phyloP scores from a whole-genome alignment of 2,329 filamentous ascomycete genomes.

The Plectosphaerella plurivora region DNA sequence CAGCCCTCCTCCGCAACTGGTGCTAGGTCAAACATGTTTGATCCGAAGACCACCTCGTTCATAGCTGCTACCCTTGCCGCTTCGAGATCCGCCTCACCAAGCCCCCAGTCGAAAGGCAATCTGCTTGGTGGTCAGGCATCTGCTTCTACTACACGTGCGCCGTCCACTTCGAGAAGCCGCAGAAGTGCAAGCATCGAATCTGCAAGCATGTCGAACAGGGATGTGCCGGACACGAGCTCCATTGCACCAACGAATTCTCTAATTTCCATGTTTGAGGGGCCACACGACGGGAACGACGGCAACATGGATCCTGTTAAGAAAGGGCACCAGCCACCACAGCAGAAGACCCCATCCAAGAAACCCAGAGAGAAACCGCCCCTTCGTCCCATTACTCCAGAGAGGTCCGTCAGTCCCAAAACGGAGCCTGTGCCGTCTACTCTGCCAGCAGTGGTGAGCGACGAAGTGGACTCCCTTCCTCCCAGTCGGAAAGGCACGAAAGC shows the following conservation, averaged over 20 bases:
- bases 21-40: slow-evolving; percentile 15
- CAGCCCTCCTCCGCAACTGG: slow-evolving; percentile 7
- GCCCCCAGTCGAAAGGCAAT: slow-evolving; percentile 5
- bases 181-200: slow-evolving; percentile 24
- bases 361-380: slow-evolving; percentile 12
- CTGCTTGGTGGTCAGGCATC: neutral
- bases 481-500: neutral
- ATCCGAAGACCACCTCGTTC: slow-evolving; percentile 51
- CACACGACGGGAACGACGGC: slow-evolving; percentile 11
- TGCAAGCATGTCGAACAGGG: slow-evolving; percentile 23
- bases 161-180: slow-evolving; percentile 10
- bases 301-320: slow-evolving; percentile 29
- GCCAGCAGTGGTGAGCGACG: neutral
- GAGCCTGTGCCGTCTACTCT: slow-evolving; percentile 1
- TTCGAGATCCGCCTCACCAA: slow-evolving; percentile 12
- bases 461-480: neutral
- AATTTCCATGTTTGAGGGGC: slow-evolving; percentile 65
- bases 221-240: slow-evolving; percentile 48
- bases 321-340: neutral
- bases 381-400: slow-evolving; percentile 26
- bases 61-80: slow-evolving; percentile 55
- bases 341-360: slow-evolving; percentile 2
- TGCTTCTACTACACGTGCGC: neutral
- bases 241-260: slow-evolving; percentile 61
- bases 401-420: slow-evolving; percentile 17